Base-by-base conservation (phyloP, 495 filamentous ascomycete genomes). In the Neurospora tetraspora region DNA sequence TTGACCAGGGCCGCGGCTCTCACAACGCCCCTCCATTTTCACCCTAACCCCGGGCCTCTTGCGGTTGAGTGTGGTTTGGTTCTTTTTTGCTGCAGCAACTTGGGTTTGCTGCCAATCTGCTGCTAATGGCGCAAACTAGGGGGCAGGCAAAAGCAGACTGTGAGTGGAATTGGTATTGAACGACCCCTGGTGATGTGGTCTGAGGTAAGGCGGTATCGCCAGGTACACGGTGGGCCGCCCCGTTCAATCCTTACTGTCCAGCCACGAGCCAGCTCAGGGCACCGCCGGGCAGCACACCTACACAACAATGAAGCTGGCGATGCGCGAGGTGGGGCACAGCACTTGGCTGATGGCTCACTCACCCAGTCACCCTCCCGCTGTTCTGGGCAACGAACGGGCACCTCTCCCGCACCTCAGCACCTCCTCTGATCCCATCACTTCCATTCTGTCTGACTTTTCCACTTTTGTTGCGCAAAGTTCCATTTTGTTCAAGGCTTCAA, bases 401-500 rank as follows among this genome's bases (percentile, higher is more conserved):
- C 34, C 61, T 36, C 39, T 42, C n/a, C 72, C 39, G 23, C 70
- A 65, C 40, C 40, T 42, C 16, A 43, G 40, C 16, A 18, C 16
- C 20, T 68, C 36, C 37, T 74, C 42, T 59, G 20, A 14, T 31
- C 43, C 70, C 31, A 53, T 36, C 6, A 37, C 47, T 68, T 39
- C 31, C 31, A 5, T 34, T 34, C 3, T 61, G 27, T 65, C 53
- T 34, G 53, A 34, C 53, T 18, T 34, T 65, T 31, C 27, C 53
- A 18, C 53, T 36, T 34, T 65, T 34, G 53, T 18, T 61, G 53
- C 27, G 12, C 53, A 61, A 61, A 61, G 53, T 61, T 31, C 53
- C 36, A 10, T 43, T 7, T 61, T 59, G 72, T 69, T 42, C 40
- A 70, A 59, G 43, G 39, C 70, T 70, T 72, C 42, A 71, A 68